A percentile compares a stretch with the other conserved stretches of the same genome.
Evolutionary conservation across 345 rosid genomes (phyloP).

Genomic region (Populus nigra): DNA sequence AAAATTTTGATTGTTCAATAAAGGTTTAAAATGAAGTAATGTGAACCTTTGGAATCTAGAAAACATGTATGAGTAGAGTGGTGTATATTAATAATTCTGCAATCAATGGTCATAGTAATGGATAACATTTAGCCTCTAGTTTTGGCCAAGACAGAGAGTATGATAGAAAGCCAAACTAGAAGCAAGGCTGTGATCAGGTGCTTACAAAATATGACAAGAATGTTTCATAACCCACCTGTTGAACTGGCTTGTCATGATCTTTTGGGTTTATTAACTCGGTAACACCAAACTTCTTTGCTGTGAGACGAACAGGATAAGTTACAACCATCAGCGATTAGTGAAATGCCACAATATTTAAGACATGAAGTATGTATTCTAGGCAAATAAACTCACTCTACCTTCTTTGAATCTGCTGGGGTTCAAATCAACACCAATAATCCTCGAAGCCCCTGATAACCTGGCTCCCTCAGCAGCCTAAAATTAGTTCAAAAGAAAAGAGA

Average conservation of each 20-base stretch:
- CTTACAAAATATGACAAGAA: background rate
- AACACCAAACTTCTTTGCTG: conserved; percentile 67
- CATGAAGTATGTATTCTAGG: background rate
- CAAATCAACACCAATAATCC: conserved; percentile 78
- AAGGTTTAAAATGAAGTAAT: background rate
- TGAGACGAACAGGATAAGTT: conserved; percentile 9
- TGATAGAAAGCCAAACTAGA: background rate
- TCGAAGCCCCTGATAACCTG: conserved; percentile 56
- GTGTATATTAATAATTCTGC: no score
- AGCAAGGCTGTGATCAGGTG: background rate
- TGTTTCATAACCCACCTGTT: conserved; percentile 40
- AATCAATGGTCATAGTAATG: no score
- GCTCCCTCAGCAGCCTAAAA: conserved; percentile 84
- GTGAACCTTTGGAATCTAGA: background rate
- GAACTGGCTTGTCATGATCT: conserved; percentile 65
- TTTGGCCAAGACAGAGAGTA: no score
- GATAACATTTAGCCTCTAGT: no score
- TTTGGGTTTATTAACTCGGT: conserved; percentile 69
- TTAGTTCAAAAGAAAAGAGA: background rate
- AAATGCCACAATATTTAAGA: background rate
- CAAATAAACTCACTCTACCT: conserved; percentile 25
- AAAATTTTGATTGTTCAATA: background rate
- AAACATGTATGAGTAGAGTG: background rate
- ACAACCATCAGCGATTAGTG: background rate
- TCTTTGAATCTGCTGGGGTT: conserved; percentile 50